Conservation (phyloP, 139 green algal genomes). For the Spirogloea muscicola region DNA sequence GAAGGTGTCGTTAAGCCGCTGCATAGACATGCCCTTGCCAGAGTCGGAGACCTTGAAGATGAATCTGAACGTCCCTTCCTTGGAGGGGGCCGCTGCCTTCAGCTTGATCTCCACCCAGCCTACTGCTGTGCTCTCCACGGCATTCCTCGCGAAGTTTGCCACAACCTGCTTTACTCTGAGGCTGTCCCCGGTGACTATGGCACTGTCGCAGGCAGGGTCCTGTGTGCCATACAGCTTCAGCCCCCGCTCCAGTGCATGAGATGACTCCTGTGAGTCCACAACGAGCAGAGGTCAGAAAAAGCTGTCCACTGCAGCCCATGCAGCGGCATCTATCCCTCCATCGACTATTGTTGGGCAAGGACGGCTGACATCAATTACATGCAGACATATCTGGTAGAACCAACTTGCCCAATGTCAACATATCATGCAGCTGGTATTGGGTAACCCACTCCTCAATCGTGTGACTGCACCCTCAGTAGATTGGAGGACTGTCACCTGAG, state of each 20-base stretch:
- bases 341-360: too few relatives aligned
- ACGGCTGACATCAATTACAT: too few relatives aligned
- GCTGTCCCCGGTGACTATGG: conserved; percentile 18
- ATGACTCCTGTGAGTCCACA: background rate
- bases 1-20: background rate
- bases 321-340: too few relatives aligned
- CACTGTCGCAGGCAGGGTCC: background rate
- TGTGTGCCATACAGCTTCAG: conserved; percentile 17
- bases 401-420: too few relatives aligned
- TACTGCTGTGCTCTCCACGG: conserved; percentile 14
- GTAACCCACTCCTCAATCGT: too few relatives aligned
- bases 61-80: conserved; percentile 17
- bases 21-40: conserved; percentile 4
- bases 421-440: too few relatives aligned
- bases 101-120: conserved; percentile 33
- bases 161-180: conserved; percentile 35
- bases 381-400: too few relatives aligned
- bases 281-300: too few relatives aligned
- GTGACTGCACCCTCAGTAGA: too few relatives aligned
- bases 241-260: conserved; percentile 8
- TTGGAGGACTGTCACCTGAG: too few relatives aligned
- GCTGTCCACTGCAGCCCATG: too few relatives aligned
- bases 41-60: conserved; percentile 27
- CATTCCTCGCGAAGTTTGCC: conserved; percentile 26
- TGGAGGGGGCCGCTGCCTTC: background rate